phyloP scores from a whole-genome alignment of 2,329 filamentous ascomycete species.

The Neofusicoccum kwambonambiense region DNA sequence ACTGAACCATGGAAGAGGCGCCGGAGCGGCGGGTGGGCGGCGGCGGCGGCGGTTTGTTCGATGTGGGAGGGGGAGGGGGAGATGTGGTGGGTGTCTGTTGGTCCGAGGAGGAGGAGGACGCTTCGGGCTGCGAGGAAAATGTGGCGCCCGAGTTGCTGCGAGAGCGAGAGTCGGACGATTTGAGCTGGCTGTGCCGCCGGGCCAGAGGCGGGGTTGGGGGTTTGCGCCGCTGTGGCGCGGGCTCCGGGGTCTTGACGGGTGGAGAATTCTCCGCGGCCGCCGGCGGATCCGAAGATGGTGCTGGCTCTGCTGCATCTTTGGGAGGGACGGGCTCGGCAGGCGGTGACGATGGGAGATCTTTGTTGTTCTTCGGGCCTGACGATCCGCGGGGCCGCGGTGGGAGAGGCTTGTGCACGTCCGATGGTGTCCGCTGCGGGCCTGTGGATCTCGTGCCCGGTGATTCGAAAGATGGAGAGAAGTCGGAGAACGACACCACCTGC shows the following conservation, averaged over 20 bases:
- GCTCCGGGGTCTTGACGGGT: not conserved
- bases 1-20: not conserved
- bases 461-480: constrained; percentile 28
- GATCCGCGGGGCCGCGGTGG: constrained; percentile 49
- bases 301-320: not conserved
- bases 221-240: constrained; percentile 22
- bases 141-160: constrained; percentile 38
- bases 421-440: constrained; percentile 30
- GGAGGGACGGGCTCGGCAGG: constrained; percentile 20
- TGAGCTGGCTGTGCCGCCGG: constrained; percentile 35
- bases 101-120: not conserved
- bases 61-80: not conserved
- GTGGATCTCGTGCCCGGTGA: constrained; percentile 23
- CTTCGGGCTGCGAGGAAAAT: constrained; percentile 31
- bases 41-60: constrained; percentile 9
- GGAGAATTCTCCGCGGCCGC: not conserved
- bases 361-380: not conserved
- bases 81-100: not conserved
- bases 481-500: constrained; percentile 36
- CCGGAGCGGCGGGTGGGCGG: constrained; percentile 15
- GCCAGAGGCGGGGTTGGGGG: constrained; percentile 30
- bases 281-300: not conserved
- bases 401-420: constrained; percentile 62
- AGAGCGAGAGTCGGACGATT: constrained; percentile 28
- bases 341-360: constrained; percentile 4